Conservation (phyloP, 2,329 filamentous ascomycete species). For the Chaetomiaceae sp. region DNA sequence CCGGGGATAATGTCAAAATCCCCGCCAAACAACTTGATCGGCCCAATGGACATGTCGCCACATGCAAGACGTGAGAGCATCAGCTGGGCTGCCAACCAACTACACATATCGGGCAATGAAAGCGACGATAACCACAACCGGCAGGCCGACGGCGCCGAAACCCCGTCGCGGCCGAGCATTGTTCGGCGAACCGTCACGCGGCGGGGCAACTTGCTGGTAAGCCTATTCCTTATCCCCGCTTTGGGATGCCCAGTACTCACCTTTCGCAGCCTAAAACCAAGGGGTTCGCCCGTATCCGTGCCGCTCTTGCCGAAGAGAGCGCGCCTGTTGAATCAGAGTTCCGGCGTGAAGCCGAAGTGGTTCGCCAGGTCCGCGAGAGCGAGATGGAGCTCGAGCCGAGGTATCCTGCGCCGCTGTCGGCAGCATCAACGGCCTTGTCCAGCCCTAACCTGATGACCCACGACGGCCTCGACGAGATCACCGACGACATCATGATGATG, state of each 20-base stretch:
- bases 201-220: conserved; percentile 80
- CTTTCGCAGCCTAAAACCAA: conserved; percentile 79
- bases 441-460: conserved; percentile 64
- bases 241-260: neutral
- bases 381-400: conserved; percentile 60
- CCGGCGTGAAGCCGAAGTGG: conserved; percentile 87
- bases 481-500: conserved; percentile 64
- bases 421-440: conserved; percentile 55
- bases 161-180: conserved; percentile 53
- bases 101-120: conserved; percentile 78
- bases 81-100: conserved; percentile 81
- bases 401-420: conserved; percentile 40
- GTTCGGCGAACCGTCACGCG: conserved; percentile 79
- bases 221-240: conserved; percentile 27
- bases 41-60: conserved; percentile 32
- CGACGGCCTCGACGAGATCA: conserved; percentile 62
- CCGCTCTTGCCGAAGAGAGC: conserved; percentile 81
- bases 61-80: conserved; percentile 77
- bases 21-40: conserved; percentile 51
- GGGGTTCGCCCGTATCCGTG: conserved; percentile 87
- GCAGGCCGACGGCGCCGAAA: conserved; percentile 43
- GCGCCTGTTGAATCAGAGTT: conserved; percentile 85
- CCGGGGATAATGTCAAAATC: conserved; percentile 56
- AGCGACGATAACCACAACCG: conserved; percentile 61
- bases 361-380: conserved; percentile 89